Evolutionary conservation across 1,139 yeast species (phyloP).

Genomic region (Sugiyamaella novakii): DNA sequence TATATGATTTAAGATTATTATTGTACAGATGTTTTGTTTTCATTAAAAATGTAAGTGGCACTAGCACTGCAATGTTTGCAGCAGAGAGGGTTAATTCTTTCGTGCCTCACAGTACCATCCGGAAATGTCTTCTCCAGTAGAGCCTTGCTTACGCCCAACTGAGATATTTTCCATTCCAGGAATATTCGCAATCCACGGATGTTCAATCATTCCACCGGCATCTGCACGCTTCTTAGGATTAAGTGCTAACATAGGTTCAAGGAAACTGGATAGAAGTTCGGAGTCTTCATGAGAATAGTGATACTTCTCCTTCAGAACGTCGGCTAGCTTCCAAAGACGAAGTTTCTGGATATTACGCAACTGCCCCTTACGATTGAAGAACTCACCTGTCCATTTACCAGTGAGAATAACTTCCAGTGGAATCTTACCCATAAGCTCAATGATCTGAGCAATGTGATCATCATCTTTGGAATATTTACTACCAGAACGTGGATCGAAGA

Average conservation of each 20-base stretch:
- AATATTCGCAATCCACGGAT: conserved; percentile 73
- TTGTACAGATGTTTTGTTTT: conserved; percentile 10
- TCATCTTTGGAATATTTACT: conserved; percentile 68
- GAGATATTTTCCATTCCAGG: conserved; percentile 57
- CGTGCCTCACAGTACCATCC: conserved; percentile 61
- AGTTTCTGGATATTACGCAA: conserved; percentile 62
- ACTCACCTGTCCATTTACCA: conserved; percentile 56
- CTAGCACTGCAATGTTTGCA: no score
- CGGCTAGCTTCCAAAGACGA: conserved; percentile 68
- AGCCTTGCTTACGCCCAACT: conserved; percentile 59
- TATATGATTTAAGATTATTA: not conserved
- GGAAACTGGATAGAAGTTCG: conserved; percentile 58
- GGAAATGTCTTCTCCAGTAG: conserved; percentile 70
- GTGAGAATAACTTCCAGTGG: conserved; percentile 56
- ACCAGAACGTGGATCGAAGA: conserved; percentile 79
- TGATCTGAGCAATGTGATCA: conserved; percentile 83
- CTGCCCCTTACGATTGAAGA: conserved; percentile 56
- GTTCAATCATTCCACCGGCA: conserved; percentile 79
- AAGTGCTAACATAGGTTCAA: conserved; percentile 70
- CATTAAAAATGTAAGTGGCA: conserved; percentile 5
- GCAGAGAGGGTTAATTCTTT: conserved; percentile 19
- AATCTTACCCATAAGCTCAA: conserved; percentile 67
- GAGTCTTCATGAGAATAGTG: conserved; percentile 60
- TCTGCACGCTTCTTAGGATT: conserved; percentile 74
- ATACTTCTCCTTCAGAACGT: conserved; percentile 73